phyloP scores from a whole-genome alignment of 129 eudicot species.

The Centella asiatica region DNA sequence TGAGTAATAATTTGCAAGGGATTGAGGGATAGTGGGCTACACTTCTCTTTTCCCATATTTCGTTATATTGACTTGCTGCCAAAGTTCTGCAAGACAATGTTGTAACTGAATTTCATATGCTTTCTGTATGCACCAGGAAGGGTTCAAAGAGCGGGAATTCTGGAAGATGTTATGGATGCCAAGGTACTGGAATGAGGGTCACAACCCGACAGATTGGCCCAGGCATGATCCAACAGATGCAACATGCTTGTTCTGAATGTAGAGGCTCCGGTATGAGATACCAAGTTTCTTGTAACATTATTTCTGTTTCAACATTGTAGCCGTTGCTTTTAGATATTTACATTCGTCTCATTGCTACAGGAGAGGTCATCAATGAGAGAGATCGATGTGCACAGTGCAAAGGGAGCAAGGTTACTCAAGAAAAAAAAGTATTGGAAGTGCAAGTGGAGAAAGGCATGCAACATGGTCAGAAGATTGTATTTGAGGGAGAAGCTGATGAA shows the following conservation, averaged over 20 bases:
- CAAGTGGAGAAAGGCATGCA: conserved; percentile 74
- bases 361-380: conserved; percentile 56
- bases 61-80: neutral
- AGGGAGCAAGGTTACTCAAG: conserved; percentile 59
- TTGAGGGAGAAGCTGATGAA: conserved; percentile 71
- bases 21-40: too few species aligned
- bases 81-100: neutral
- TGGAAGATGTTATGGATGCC: conserved; percentile 63
- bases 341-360: conserved; percentile 22
- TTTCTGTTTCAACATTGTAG: neutral
- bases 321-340: neutral
- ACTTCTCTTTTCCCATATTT: neutral
- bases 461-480: conserved; percentile 57
- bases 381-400: conserved; percentile 75
- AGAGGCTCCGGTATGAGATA: conserved; percentile 56
- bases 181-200: conserved; percentile 63
- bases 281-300: neutral
- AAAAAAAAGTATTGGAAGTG: conserved; percentile 67
- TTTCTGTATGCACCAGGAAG: conserved; percentile 37
- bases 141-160: conserved; percentile 72
- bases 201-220: conserved; percentile 54
- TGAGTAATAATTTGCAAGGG: neutral
- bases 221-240: conserved; percentile 77
- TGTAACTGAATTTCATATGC: conserved; percentile 1
- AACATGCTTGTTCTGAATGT: conserved; percentile 65